These are phyloP conservation scores for Alternaria sp. DNA, from an alignment of 2,329 filamentous ascomycete species.

Conservation along the genomic window DNA sequence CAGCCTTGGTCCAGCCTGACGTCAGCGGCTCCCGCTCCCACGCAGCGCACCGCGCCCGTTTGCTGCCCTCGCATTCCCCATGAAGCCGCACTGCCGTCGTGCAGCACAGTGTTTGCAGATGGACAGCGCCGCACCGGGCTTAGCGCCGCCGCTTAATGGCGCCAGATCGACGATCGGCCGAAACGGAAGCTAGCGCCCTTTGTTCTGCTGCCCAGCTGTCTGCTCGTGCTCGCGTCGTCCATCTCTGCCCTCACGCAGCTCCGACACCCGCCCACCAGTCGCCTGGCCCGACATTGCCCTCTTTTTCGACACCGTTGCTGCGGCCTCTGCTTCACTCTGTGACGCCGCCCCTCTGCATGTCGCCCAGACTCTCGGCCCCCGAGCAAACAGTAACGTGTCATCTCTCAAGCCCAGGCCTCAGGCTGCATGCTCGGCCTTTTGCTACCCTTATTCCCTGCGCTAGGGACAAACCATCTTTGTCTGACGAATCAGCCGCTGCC, in stretches of 20 bases:
- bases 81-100: constrained; percentile 6
- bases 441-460: constrained; percentile 11
- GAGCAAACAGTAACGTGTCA: constrained; percentile 12
- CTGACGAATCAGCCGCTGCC: constrained; percentile 14
- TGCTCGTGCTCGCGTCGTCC: background rate
- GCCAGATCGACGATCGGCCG: constrained; percentile 11
- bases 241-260: background rate
- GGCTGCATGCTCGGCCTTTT: constrained; percentile 12
- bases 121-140: background rate
- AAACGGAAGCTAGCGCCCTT: constrained; percentile 7
- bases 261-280: background rate
- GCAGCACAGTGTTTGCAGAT: background rate
- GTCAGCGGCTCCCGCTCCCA: constrained; percentile 13
- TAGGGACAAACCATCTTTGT: background rate
- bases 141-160: constrained; percentile 6
- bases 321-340: constrained; percentile 4
- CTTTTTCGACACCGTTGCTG: background rate
- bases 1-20: constrained; percentile 1
- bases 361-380: background rate
- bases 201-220: background rate
- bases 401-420: constrained; percentile 11
- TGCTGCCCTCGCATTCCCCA: background rate
- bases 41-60: background rate
- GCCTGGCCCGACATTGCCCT: background rate
- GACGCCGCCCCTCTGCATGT: background rate